Conservation (phyloP, 352 stramenopile genomes). For the Globisporangium camurandrum region DNA sequence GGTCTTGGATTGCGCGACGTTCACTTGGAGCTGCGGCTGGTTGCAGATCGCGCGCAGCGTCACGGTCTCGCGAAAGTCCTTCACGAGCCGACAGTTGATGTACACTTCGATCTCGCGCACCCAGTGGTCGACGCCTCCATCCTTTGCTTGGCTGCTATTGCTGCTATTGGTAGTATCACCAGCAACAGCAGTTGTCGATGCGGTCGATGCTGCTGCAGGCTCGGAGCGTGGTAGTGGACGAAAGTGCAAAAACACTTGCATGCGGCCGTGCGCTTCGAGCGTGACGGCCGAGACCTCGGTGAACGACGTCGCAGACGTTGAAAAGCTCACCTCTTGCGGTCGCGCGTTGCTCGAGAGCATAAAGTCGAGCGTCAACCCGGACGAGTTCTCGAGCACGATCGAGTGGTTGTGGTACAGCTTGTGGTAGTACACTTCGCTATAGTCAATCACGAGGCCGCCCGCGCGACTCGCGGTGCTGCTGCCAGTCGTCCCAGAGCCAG, state of each 20-base stretch:
- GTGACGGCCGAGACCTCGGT: conserved; percentile 77
- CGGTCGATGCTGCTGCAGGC: not conserved
- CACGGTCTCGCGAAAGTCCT: conserved; percentile 84
- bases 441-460: conserved; percentile 69
- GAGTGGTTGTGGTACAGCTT: conserved; percentile 88
- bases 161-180: no score
- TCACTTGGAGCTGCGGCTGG: conserved; percentile 66
- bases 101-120: conserved; percentile 84
- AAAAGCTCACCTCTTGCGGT: conserved; percentile 79
- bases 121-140: conserved; percentile 38
- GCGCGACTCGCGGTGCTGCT: not conserved
- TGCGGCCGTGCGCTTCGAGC: conserved; percentile 49
- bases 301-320: conserved; percentile 73
- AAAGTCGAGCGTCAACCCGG: conserved; percentile 77
- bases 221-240: conserved; percentile 45
- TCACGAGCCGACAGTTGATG: conserved; percentile 81
- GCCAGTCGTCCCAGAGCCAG: no score
- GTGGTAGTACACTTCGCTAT: conserved; percentile 84
- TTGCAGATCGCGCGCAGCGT: conserved; percentile 72
- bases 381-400: conserved; percentile 85
- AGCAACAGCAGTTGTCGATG: not conserved
- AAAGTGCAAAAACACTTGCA: conserved; percentile 86
- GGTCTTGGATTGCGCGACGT: conserved; percentile 39
- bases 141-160: not conserved
- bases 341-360: conserved; percentile 79